Evolutionary conservation across 495 filamentous ascomycete genomes (phyloP), one percentile per base, ranked within the genome.

Genomic region (Trichoderma parareesei): DNA sequence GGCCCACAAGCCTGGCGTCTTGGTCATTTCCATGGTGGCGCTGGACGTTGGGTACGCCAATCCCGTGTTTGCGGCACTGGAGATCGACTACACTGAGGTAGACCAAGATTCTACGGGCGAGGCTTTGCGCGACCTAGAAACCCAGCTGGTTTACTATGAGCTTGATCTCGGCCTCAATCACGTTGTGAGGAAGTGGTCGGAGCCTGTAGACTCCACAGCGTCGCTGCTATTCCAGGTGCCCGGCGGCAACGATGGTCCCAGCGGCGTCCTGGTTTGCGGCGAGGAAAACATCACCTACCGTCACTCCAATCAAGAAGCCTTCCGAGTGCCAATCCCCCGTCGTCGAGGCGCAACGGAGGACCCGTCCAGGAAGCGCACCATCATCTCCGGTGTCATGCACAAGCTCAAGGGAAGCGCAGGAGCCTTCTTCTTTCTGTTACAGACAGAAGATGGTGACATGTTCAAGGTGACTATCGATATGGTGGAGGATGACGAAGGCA

Each of bases 41-140:
- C 74, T 99, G 64, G 95, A 99, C 74, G 92, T 95, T 43, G 94
- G 94, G 35, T 98, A 97, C 73, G 91, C 97, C 68, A 97, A 98
- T 71, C 95, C 95, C 13, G 84, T 97, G 16, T 99, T 98, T 69
- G 95, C 95, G 60, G 90, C 90, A 5, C 82, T 99, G 4, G 95
- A 99, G 74, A 84, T 96, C 11, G 93, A 98, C 70, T 98, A 96
- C 71, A 84, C 88, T 2, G 92, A 97, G 71, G 86, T 87, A 5
- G 95, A 99, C 69, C 89, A 93, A 74, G 95, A 99, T 74, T 84
- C 92, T 0, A 89, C 90, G 3, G 95, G 93, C 20, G 82, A 89
- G 72, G 93, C 92, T 35, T 88, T 84, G 67, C 80, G 89, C 55
- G 87, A 94, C 65, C 78, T 90, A 48, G 92, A 98, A 74, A 97